phyloP scores from a whole-genome alignment of 257 asterid species.

The Solanum chmielewskii region DNA sequence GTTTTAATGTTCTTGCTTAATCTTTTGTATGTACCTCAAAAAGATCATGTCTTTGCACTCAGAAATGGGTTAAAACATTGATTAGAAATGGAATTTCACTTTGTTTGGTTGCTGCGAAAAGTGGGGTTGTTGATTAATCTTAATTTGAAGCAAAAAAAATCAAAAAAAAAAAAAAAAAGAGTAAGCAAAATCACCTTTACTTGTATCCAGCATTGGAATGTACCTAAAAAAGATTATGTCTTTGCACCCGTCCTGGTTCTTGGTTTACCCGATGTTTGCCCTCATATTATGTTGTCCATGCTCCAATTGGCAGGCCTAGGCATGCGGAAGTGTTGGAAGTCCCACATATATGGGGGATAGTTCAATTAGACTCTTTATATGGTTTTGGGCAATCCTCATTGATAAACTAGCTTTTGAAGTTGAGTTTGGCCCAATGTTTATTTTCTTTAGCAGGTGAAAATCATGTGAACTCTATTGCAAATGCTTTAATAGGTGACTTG shows the following conservation, averaged over 20 bases:
- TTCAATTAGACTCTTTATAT: neutral
- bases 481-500: neutral
- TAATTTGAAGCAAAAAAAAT: too few relatives aligned
- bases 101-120: too few relatives aligned
- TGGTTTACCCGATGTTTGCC: neutral
- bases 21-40: too few relatives aligned
- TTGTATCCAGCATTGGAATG: neutral
- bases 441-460: neutral
- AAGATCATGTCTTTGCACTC: too few relatives aligned
- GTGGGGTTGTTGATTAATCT: too few relatives aligned
- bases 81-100: too few relatives aligned
- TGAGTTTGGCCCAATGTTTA: neutral
- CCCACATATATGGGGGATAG: neutral
- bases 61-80: too few relatives aligned
- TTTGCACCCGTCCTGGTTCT: neutral
- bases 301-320: neutral
- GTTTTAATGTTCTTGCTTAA: too few relatives aligned
- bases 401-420: neutral
- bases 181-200: neutral
- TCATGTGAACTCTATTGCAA: neutral
- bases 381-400: neutral
- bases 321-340: neutral
- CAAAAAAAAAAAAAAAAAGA: too few relatives aligned
- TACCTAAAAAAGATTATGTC: neutral
- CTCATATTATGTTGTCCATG: neutral